A percentile compares a stretch with the other conserved stretches of the same genome.
These are phyloP conservation scores for Paraleonurus japonicus DNA, from an alignment of 257 asterid genomes.

Conservation along the genomic window DNA sequence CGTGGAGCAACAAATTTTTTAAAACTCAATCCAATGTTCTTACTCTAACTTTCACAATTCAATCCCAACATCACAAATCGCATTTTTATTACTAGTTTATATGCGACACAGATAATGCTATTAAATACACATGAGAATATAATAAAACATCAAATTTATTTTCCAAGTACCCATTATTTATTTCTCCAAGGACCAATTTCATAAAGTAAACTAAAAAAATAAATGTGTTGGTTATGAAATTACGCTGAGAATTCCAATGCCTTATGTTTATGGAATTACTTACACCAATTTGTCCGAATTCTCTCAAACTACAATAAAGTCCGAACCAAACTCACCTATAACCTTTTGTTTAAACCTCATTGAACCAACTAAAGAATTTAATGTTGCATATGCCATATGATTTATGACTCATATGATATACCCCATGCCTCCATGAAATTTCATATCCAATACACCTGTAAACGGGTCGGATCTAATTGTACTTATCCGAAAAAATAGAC, in stretches of 20 bases:
- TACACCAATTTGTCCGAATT: conserved; percentile 8
- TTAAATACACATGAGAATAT: not conserved
- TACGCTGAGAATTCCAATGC: not conserved
- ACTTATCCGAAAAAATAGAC: not conserved
- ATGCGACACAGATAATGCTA: not conserved
- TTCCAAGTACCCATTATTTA: not conserved
- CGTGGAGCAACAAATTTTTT: not conserved
- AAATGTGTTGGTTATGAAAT: conserved; percentile 19
- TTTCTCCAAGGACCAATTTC: not conserved
- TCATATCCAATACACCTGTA: conserved; percentile 10
- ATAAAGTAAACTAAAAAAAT: not conserved
- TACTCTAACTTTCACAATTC: not conserved
- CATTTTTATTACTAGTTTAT: not conserved
- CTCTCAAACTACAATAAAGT: conserved; percentile 23
- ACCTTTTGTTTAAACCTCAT: conserved; percentile 27
- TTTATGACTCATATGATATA: not conserved
- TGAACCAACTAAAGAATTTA: conserved; percentile 34
- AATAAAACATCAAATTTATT: not conserved
- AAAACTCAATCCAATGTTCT: not conserved
- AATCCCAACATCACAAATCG: not conserved
- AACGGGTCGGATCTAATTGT: not conserved
- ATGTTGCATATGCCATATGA: conserved; percentile 21
- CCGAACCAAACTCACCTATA: conserved; percentile 35
- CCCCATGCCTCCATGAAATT: not conserved
- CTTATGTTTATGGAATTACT: conserved; percentile 11